phyloP scores from a whole-genome alignment of 148 eudicot genomes.

The Rhododendron griersonianum region DNA sequence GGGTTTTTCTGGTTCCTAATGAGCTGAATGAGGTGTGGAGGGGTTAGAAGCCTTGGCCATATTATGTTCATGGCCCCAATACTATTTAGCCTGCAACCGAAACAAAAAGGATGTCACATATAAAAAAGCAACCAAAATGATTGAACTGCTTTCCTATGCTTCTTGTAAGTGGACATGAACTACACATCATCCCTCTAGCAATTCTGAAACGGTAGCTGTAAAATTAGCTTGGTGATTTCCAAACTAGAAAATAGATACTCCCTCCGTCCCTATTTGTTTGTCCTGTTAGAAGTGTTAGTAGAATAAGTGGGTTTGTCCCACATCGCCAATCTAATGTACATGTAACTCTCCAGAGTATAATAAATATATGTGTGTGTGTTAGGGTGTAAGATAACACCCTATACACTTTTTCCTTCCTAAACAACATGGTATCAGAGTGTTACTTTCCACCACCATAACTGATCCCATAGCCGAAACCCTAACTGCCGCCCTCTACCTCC shows the following conservation, averaged over 20 bases:
- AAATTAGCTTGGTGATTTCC: neutral
- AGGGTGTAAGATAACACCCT: no score
- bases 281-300: no score
- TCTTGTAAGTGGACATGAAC: neutral
- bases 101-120: neutral
- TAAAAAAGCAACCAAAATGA: neutral
- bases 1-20: conserved; percentile 52
- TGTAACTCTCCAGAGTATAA: no score
- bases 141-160: neutral
- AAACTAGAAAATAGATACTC: neutral
- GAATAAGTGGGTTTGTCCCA: no score
- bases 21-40: conserved; percentile 50
- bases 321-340: no score
- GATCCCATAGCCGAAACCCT: no score
- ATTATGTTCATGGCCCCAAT: conserved; percentile 28
- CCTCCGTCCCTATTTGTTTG: no score
- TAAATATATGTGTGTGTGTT: no score
- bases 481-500: no score
- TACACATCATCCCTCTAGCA: neutral
- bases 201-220: neutral
- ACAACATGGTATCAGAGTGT: no score
- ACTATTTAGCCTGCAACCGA: conserved; percentile 8
- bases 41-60: conserved; percentile 63
- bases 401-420: no score
- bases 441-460: no score